These are phyloP conservation scores for Cladosporium sp. DNA, from an alignment of 2,329 filamentous ascomycete species.

Conservation along the genomic window DNA sequence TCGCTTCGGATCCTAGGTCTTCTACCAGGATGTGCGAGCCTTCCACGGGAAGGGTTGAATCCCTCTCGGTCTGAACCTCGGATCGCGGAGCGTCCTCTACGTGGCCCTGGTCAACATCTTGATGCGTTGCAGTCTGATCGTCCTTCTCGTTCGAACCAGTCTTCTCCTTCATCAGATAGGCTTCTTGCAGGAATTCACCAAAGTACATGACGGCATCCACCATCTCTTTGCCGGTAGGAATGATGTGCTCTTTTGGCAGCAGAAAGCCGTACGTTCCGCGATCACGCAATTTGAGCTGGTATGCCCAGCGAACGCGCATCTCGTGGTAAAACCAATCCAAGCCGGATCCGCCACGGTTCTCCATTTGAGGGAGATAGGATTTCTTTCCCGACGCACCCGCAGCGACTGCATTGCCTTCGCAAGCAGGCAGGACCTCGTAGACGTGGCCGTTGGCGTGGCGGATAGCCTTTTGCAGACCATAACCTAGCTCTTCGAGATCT, in stretches of 20 bases:
- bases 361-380: constrained; percentile 55
- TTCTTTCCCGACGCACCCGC: constrained; percentile 38
- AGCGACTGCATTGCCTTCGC: constrained; percentile 68
- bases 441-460: constrained; percentile 67
- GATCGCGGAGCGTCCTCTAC: background rate
- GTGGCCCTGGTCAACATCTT: background rate
- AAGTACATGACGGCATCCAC: constrained; percentile 81
- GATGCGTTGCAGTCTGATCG: background rate
- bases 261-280: constrained; percentile 94
- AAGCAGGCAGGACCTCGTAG: constrained; percentile 73
- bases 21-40: background rate
- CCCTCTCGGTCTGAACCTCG: background rate
- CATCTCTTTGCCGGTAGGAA: constrained; percentile 86
- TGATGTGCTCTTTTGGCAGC: constrained; percentile 79
- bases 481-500: constrained; percentile 85
- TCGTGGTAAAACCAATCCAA: constrained; percentile 97
- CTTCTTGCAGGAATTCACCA: constrained; percentile 69
- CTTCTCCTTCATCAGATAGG: constrained; percentile 30
- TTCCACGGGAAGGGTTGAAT: background rate
- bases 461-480: constrained; percentile 87
- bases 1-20: background rate
- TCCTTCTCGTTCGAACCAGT: constrained; percentile 18
- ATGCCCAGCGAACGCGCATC: constrained; percentile 76
- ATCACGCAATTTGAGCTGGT: constrained; percentile 91
- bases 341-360: constrained; percentile 77